Base-by-base conservation (phyloP, 306 rosid genomes). In the Vigna hirtella region DNA sequence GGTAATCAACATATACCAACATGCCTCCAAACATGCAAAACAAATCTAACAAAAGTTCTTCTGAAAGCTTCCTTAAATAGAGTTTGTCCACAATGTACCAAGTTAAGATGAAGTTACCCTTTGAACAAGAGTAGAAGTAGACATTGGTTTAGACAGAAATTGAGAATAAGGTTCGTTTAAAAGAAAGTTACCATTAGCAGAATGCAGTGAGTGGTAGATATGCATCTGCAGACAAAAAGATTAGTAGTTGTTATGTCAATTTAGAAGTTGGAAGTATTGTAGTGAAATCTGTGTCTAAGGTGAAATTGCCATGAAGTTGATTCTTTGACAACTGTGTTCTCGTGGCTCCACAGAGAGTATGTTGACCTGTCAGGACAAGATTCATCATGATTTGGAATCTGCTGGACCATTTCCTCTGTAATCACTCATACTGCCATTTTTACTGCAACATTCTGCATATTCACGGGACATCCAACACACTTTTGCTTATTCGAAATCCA, bases 281-380 rank as follows among this genome's bases (percentile, higher is more conserved):
- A 5, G 20, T 51, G 84, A 80, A 58, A 56, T 34, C 42, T 15
- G 28, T 32, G 1, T 66, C 69, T 73, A 82, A 63, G 73, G 9
- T 69, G 76, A 75, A 24, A 47, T 1, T 20, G 64, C 8, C 70
- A 59, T 47, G 2, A 66, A 14, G 6, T 77, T 82, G 85, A 77
- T 65, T 64, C 50, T 62, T 65, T 55, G 84, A 81, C 87, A 84
- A 84, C 90, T 76, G 87, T 84, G 84, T 20, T 58, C 79, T 42
- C 83, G 81, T 83, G 86, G 69, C 72, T 40, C 79, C 55, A 81
- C 78, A 84, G 76, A 36, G 18, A 58, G 10, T 47, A 66, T 74
- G 66, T 72, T 84, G 83, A 84, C 85, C 80, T 77, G 83, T 57
- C 82, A 30, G 79, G 47, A 79, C 58, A 18, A 63, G 11, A 24